phyloP scores from a whole-genome alignment of 1,284 basidiomycete species.

The Rhodotorula sp. region DNA sequence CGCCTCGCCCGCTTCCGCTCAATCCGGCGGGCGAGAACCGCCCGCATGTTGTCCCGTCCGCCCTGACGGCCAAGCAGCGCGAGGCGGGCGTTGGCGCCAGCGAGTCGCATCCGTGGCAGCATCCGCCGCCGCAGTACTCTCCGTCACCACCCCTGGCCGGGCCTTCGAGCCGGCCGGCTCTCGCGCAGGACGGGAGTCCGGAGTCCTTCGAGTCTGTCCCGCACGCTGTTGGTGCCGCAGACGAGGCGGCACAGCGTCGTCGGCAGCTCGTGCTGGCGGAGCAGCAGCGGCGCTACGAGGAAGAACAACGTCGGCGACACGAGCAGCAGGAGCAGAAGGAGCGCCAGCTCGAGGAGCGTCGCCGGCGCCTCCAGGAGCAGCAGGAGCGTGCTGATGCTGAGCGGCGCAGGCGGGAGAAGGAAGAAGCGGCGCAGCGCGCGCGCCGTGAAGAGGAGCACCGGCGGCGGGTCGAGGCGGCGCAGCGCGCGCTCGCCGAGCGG shows the following conservation, averaged over 20 bases:
- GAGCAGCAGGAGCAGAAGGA: not conserved
- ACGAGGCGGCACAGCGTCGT: not conserved
- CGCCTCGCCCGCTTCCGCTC: slow-evolving; percentile 8
- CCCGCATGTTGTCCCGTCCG: not conserved
- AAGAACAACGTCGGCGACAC: not conserved
- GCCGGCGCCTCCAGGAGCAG: not conserved
- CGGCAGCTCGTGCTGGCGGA: not conserved
- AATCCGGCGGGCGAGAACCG: slow-evolving; percentile 12
- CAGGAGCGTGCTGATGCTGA: not conserved
- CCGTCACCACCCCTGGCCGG: not conserved
- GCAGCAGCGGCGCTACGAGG: not conserved
- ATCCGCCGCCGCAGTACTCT: not conserved
- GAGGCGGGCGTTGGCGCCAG: not conserved
- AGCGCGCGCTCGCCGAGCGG: not conserved
- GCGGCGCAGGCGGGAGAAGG: not conserved
- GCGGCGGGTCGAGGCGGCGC: slow-evolving; percentile 8
- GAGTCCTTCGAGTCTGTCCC: not conserved
- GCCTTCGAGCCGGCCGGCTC: no score
- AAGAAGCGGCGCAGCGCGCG: not conserved
- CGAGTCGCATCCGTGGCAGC: not conserved
- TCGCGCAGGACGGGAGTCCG: no score
- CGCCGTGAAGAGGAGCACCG: slow-evolving; percentile 14
- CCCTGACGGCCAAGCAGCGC: not conserved
- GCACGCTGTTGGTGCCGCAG: not conserved
- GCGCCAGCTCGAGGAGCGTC: not conserved